Base-by-base conservation (phyloP, 176 grass and related monocot genomes). In the Saccharum officinarum region DNA sequence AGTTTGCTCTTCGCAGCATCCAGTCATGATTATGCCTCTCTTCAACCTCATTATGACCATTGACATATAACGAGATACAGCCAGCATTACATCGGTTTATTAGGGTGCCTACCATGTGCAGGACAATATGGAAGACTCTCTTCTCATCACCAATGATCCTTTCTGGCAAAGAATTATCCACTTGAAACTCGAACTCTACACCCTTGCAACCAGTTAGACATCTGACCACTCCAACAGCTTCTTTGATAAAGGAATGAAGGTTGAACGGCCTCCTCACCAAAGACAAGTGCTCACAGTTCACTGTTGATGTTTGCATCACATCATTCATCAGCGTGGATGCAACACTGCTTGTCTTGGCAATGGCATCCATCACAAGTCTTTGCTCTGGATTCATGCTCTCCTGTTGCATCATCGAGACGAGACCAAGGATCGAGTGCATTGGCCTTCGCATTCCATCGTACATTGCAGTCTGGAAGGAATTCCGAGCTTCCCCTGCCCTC, bases 371-470 rank as follows among this genome's bases (percentile, higher is more conserved):
- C 16, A 94, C 79, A 76, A 99, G 93, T 78, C 84, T 96, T 71
- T 99, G 93, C 75, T 99, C 97, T 8, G 90, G 91, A 64, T 85
- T 94, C 84, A 99, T 88, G 20, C 59, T 92, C 70, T 99, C 97
- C 45, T 92, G 88, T 44, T 96, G 97, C 86, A 99, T 86, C 92
- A 99, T 96, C 25, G 97, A 99, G 23, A 99, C 42, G 3, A 99
- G 88, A 33, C 93, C 97, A 69, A 94, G 77, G 69, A 99, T 94
- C 2, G 89, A 94, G 87, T 99, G 90, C 75, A 99, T 94, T 78
- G 97, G 97, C 52, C 76, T 92, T 67, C 86, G 83, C 93, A 96
- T 96, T 34, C 97, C 93, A 7, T 96, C 83, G 31, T 91, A 92
- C 92, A 99, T 91, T 46, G 92, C 89, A 65, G 75, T 86, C 82